These are phyloP conservation scores for Uronychia binucleata DNA, from an alignment of 73 alveolate genomes.

Conservation along the genomic window DNA sequence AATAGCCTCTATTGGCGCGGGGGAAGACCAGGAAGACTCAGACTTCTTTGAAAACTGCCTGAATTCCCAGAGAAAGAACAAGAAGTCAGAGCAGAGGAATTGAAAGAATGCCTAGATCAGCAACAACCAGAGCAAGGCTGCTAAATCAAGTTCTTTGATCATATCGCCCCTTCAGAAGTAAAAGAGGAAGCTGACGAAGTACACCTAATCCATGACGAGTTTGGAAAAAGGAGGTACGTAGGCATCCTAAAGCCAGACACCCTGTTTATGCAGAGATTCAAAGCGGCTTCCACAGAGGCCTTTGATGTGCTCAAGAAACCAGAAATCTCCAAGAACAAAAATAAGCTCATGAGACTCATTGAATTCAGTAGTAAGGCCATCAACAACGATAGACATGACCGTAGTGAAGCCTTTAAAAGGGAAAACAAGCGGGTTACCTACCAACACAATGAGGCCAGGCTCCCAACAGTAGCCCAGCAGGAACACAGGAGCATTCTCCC, in stretches of 20 bases:
- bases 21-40: not conserved
- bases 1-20: not conserved
- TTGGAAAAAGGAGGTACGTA: not conserved
- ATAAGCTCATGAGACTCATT: not conserved
- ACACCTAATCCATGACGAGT: not conserved
- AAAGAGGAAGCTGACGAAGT: not conserved
- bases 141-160: not conserved
- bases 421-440: no score
- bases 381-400: no score
- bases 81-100: not conserved
- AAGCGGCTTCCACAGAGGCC: not conserved
- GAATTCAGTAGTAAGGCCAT: not conserved
- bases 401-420: no score
- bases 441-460: no score
- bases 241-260: not conserved
- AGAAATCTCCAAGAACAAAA: not conserved
- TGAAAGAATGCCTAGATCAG: not conserved
- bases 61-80: not conserved
- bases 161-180: not conserved
- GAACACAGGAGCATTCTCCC: no score
- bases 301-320: not conserved
- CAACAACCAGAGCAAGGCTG: not conserved
- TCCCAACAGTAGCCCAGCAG: no score
- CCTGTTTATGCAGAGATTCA: not conserved
- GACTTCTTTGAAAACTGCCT: not conserved